phyloP scores from a whole-genome alignment of 441 rosid species.

The Corymbia calophylla region DNA sequence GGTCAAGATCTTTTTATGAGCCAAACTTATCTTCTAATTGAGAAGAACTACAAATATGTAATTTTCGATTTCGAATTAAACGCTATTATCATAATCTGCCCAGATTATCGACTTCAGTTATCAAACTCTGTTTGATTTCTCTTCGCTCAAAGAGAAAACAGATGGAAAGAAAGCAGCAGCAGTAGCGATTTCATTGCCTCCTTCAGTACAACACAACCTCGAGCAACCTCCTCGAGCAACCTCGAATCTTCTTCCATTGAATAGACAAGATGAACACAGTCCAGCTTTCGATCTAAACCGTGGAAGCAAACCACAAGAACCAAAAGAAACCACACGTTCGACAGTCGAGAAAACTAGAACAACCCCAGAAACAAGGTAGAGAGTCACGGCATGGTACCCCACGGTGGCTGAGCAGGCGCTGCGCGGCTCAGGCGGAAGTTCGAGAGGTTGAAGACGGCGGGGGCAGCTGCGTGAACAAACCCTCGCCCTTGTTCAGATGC shows the following conservation, averaged over 20 bases:
- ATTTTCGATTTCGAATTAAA: neutral
- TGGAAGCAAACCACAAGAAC: neutral
- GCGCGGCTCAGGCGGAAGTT: neutral
- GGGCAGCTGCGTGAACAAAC: neutral
- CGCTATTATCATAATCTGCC: neutral
- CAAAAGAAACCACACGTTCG: neutral
- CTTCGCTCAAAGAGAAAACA: neutral
- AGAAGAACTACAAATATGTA: neutral
- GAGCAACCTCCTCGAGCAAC: neutral
- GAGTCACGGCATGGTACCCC: neutral
- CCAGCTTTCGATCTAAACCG: neutral
- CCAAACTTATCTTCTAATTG: neutral
- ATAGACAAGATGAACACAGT: neutral
- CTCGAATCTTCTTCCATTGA: neutral
- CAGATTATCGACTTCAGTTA: neutral
- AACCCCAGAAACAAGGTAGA: neutral
- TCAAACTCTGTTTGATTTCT: neutral
- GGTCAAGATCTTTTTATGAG: neutral
- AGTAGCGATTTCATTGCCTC: neutral
- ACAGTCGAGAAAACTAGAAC: neutral
- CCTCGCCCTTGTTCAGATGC: neutral
- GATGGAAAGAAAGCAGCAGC: neutral
- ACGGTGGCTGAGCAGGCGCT: neutral
- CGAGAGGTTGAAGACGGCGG: neutral
- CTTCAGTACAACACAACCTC: neutral